Base-by-base conservation (phyloP, 768 basidiomycete genomes). In the Agaricus subrufescens region DNA sequence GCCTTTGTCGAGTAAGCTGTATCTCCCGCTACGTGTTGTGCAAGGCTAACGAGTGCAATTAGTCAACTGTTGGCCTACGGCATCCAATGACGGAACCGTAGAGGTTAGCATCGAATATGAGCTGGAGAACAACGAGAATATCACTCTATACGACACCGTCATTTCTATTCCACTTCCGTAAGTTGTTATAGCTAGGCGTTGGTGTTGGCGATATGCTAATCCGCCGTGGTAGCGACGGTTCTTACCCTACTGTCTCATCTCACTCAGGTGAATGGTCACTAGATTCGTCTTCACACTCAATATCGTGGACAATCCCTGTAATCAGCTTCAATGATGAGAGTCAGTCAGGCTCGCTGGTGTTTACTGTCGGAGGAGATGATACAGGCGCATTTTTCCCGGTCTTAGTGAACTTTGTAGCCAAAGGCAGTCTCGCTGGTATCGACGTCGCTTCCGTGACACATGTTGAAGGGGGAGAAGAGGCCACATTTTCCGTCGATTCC, bases 51-150 rank as follows among this genome's bases (percentile, higher is more conserved):
- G 31, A 12, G 26, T 3, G n/a, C 34, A 9, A 30, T 55, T 61
- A 94, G 95, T 99, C 69, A 99, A 93, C 67, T 95, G 93, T 72
- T 98, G 95, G 95, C 97, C 95, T 11, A 87, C 93, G 11, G 89
- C 91, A 5, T 86, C 90, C 39, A 92, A 91, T 63, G 89, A 93
- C 58, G 94, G 94, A n/a, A 88, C 87, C 1, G 90, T 87, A 62
- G 94, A 96, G 60, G 91, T 98, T 58, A 95, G 91, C 71, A 91
- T 98, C 60, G 97, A 98, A 71, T 98, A 97, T 66, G 95, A 98
- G 68, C 87, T 98, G 46, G 94, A 96, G 67, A 90, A 93, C 7
- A 34, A 8, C 60, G 81, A 89, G 60, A 80, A 79, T 47, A 72
- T 98, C 52, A 83, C 84, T 0, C 77, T 98, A 2, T 83, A 91